A percentile compares a stretch with the other conserved stretches of the same genome.
Conservation (phyloP, 2,329 filamentous ascomycete genomes). For the Fusarium lateritium region DNA sequence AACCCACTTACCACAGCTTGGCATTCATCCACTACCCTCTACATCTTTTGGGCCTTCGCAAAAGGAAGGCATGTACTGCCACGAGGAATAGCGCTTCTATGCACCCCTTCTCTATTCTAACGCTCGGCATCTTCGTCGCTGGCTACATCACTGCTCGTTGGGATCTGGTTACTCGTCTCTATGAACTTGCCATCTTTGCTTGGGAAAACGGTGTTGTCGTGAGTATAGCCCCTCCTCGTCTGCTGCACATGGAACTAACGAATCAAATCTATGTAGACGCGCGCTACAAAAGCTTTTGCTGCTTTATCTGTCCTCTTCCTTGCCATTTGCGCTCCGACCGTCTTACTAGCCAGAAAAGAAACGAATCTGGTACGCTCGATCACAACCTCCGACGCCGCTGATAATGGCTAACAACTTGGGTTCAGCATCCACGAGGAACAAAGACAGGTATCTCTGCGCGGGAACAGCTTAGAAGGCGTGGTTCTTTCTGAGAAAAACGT, state of each 20-base stretch:
- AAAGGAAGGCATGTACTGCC: conserved; percentile 61
- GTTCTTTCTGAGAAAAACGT: conserved; percentile 81
- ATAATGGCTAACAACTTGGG: conserved; percentile 36
- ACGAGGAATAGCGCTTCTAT: conserved; percentile 72
- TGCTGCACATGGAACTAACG: conserved; percentile 14
- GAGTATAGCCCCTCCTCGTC: conserved; percentile 55
- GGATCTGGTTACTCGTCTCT: conserved; percentile 96
- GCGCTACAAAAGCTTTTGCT: conserved; percentile 87
- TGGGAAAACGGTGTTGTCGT: conserved; percentile 99
- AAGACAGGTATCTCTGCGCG: conserved; percentile 90
- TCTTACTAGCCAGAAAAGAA: conserved; percentile 85
- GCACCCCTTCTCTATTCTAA: conserved; percentile 98
- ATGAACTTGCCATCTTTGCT: conserved; percentile 97
- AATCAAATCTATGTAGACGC: conserved; percentile 69
- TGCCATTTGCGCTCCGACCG: conserved; percentile 85
- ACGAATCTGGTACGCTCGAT: conserved; percentile 77
- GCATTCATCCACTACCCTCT: conserved; percentile 29
- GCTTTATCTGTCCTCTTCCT: conserved; percentile 89
- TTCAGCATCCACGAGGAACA: conserved; percentile 84
- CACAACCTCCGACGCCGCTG: conserved; percentile 37
- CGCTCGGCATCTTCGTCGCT: conserved; percentile 98
- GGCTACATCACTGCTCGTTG: conserved; percentile 99
- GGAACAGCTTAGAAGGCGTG: conserved; percentile 93
- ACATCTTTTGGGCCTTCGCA: conserved; percentile 28
- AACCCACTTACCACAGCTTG: conserved; percentile 44